Evolutionary conservation across 2,329 filamentous ascomycete genomes (phyloP).

Genomic region (Pseudogymnoascus sp.): DNA sequence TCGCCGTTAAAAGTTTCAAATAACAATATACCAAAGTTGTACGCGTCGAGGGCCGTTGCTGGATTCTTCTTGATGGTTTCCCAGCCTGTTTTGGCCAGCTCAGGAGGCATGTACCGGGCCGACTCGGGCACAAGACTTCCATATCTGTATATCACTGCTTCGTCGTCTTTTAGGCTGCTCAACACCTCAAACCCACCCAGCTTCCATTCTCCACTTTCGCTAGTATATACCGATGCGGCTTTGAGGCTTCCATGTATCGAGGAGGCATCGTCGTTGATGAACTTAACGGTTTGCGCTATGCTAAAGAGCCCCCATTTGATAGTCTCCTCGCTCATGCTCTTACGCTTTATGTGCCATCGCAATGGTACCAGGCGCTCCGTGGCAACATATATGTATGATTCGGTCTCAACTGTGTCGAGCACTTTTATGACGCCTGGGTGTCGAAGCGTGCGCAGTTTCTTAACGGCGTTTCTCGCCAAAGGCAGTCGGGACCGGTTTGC

Average conservation of each 20-base stretch:
- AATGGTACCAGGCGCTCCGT: constrained; percentile 84
- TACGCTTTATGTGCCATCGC: constrained; percentile 81
- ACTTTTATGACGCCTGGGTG: constrained; percentile 95
- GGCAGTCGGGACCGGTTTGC: constrained; percentile 73
- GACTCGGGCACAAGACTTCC: constrained; percentile 83
- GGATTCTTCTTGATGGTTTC: constrained; percentile 78
- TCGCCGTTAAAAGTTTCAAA: constrained; percentile 88
- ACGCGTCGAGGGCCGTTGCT: constrained; percentile 75
- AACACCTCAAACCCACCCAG: constrained; percentile 87
- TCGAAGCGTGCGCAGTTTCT: constrained; percentile 84
- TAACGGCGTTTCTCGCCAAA: constrained; percentile 85
- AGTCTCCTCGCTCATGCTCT: constrained; percentile 82
- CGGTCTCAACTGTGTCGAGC: constrained; percentile 91
- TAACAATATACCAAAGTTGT: constrained; percentile 74
- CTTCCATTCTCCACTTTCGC: constrained; percentile 97
- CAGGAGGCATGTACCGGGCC: constrained; percentile 75
- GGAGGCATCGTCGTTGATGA: constrained; percentile 87
- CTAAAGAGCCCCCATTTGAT: constrained; percentile 93
- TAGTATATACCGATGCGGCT: constrained; percentile 81
- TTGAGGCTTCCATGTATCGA: constrained; percentile 86
- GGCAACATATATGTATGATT: constrained; percentile 91
- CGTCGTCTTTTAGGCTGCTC: constrained; percentile 92
- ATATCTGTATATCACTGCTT: constrained; percentile 86
- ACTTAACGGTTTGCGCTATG: constrained; percentile 87
- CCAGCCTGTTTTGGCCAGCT: constrained; percentile 83